phyloP scores from a whole-genome alignment of 1,284 basidiomycete genomes.

The Cystobasidiaceae sp. region DNA sequence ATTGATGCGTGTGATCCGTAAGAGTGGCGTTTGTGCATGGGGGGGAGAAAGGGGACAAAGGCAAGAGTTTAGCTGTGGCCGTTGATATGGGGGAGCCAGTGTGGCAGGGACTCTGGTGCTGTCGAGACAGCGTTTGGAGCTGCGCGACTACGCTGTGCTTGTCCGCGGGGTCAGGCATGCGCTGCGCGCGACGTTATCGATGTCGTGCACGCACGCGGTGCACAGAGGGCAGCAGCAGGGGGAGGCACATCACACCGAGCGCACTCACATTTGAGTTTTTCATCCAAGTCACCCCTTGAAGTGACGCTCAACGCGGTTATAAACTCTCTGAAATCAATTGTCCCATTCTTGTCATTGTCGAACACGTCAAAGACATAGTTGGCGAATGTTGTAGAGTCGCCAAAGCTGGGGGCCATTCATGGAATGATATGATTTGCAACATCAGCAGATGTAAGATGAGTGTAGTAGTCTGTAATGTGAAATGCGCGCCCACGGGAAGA shows the following conservation, averaged over 20 bases:
- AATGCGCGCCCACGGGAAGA: constrained; percentile 32
- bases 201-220: background rate
- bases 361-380: constrained; percentile 88
- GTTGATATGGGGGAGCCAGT: too few species aligned
- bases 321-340: constrained; percentile 98
- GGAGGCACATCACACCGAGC: background rate
- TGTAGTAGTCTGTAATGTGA: too few species aligned
- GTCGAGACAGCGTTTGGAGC: too few species aligned
- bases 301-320: constrained; percentile 96
- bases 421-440: background rate
- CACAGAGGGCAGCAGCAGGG: background rate
- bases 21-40: too few species aligned
- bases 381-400: constrained; percentile 93
- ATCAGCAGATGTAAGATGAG: background rate
- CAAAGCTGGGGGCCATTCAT: constrained; percentile 57
- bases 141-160: too few species aligned
- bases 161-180: background rate
- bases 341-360: constrained; percentile 90
- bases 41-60: too few species aligned
- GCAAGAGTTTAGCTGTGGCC: too few species aligned
- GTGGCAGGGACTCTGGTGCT: too few species aligned
- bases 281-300: constrained; percentile 85
- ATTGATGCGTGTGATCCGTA: too few species aligned
- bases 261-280: constrained; percentile 91
- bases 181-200: background rate